Base-by-base conservation (phyloP, 106 monocot species). In the Dioscorea zingiberensis region DNA sequence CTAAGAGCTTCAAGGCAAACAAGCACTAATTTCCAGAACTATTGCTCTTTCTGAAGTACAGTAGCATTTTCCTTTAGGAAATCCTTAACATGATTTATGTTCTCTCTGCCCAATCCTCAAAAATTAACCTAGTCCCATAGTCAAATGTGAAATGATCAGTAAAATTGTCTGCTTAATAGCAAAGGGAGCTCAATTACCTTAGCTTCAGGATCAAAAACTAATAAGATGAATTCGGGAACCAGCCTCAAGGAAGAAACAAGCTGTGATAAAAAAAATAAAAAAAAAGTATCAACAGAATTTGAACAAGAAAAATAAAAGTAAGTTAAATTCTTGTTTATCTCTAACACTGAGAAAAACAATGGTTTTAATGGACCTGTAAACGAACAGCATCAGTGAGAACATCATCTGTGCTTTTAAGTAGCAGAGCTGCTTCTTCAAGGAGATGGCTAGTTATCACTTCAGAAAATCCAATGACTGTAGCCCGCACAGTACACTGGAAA, bases 401-500 rank as follows among this genome's bases (percentile, higher is more conserved):
- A 46, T 75, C 71, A 16, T 77, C 74, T 56, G 55, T 19, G 25
- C 47, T 69, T 29, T 69, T 79, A 68, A 76, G 67, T 21, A 71
- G 59, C 27, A 75, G 47, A 71, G 51, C 66, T 65, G 71, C 74
- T 69, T 84, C 73, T 26, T 66, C 71, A 66, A 59, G 63, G 44
- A 66, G 27, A 72, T 63, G 55, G 54, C 68, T 48, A 15, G 23
- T 29, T 22, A 74, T 44, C 51, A 38, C 54, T 66, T 79, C 71
- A 65, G 72, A 48, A 58, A 92, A 86, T 30, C 88, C 86, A 82
- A 56, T 60, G 25, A 89, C 84, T 64, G 81, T 76, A 67, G 85
- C 91, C 76, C 86, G 89, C 55, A 98, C 63, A 60, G 65, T 89
- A 70, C 97, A 98, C 97, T 98, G 70, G 22, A 66, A 75, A 65